Evolutionary conservation across 1,139 yeast species (phyloP), one percentile per base, ranked within the genome.

Genomic region (Kodamaea plutei): DNA sequence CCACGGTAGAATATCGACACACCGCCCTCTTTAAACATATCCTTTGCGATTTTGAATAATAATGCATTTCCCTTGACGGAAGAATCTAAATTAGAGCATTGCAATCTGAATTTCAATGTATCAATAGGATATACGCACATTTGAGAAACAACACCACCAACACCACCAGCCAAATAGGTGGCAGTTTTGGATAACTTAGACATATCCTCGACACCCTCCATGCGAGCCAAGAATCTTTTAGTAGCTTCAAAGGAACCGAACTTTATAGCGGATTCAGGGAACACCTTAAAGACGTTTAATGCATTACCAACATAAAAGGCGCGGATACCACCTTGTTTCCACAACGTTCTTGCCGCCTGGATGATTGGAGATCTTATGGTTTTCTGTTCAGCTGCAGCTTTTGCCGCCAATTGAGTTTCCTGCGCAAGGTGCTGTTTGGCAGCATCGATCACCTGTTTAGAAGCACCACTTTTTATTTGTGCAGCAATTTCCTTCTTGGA

Each of bases 261-360:
- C 54, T 91, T 91, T 77, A 91, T 91, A 3, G 98, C 96, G 25
- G 95, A 83, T 55, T 91, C 98, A 0, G 98, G 98, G 51, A 91
- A 87, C 18, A 91, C 96, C 52, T 91, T 91, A 38, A 88, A 53
- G n/a, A 84, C 89, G 54, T 91, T 91, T 23, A 91, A 65, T 0
- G 97, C 97, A 60, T 89, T 89, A 9, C 97, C 98, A 6, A 89
- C 95, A 53, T 91, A 91, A 51, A 91, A 91, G 0, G 93, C 80
- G 35, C 73, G 72, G 6, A 88, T 38, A 0, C 98, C 98, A 19
- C 96, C 96, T 57, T 84, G 94, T 46, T 74, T 75, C 74, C 93
- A 91, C 23, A 91, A 61, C 2, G 89, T 76, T 34, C 78, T 69
- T 2, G 91, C 83, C 2, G 97, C 97, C 43, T 84, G 84, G 6